Conservation (phyloP, 2,329 filamentous ascomycete species). For the Trichoderma asperellum region DNA sequence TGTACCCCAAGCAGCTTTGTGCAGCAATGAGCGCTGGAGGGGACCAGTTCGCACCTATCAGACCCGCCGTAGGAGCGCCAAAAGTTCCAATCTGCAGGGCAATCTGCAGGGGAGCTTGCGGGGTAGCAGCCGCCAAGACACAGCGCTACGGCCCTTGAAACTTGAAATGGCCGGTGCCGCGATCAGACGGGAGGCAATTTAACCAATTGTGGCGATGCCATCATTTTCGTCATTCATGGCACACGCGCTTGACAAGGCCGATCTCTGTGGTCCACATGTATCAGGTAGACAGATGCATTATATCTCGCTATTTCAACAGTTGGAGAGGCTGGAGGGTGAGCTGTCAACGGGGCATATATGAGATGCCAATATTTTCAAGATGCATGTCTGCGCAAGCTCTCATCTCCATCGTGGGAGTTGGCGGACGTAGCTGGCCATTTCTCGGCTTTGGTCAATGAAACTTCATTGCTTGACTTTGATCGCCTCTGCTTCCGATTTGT, state of each 20-base stretch:
- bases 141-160: constrained; percentile 13
- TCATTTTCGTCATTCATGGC: constrained; percentile 21
- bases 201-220: constrained; percentile 14
- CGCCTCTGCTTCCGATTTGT: background rate
- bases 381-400: background rate
- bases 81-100: constrained; percentile 22
- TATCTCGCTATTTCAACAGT: background rate
- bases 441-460: background rate
- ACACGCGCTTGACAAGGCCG: background rate
- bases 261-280: background rate
- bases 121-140: constrained; percentile 15
- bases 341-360: too few relatives aligned
- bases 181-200: background rate
- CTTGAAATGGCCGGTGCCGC: constrained; percentile 5
- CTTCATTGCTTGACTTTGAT: background rate
- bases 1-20: background rate
- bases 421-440: background rate
- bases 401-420: too few relatives aligned
- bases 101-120: background rate
- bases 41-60: constrained; percentile 4
- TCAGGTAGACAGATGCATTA: background rate
- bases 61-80: background rate
- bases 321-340: too few relatives aligned
- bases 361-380: background rate
- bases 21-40: constrained; percentile 17